A percentile compares a stretch with the other conserved stretches of the same genome.
Evolutionary conservation across 768 basidiomycete species (phyloP).

Genomic region (Phlegmacium glaucopus): DNA sequence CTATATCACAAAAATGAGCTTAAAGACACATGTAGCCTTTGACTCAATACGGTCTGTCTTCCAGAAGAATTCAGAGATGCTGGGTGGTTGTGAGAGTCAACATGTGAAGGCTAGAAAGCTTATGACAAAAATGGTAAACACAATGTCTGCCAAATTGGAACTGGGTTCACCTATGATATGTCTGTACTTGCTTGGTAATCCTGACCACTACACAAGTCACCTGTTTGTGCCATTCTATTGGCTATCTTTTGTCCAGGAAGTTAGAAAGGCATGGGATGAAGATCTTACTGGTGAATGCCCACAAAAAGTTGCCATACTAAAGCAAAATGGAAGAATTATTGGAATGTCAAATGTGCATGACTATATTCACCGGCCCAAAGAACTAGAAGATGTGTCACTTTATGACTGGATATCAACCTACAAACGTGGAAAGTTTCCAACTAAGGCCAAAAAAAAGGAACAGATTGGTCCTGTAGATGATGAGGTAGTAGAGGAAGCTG

Average conservation of each 20-base stretch:
- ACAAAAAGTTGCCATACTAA: constrained; percentile 19
- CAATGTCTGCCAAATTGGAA: constrained; percentile 24
- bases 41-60: constrained; percentile 21
- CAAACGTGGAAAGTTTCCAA: not conserved
- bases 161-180: constrained; percentile 30
- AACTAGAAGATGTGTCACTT: constrained; percentile 17
- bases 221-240: constrained; percentile 26
- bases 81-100: not conserved
- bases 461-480: too few species aligned
- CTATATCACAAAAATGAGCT: constrained; percentile 31
- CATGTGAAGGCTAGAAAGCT: constrained; percentile 8
- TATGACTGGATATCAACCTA: constrained; percentile 25
- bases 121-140: constrained; percentile 19
- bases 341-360: constrained; percentile 18
- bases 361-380: constrained; percentile 18
- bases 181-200: constrained; percentile 27
- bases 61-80: constrained; percentile 16
- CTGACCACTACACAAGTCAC: constrained; percentile 31
- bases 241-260: constrained; percentile 11
- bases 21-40: constrained; percentile 33
- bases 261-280: not conserved
- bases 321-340: constrained; percentile 12
- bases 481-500: too few species aligned
- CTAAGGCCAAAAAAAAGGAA: too few species aligned
- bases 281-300: constrained; percentile 7